Evolutionary conservation across 306 rosid genomes (phyloP).

Genomic region (Malus domestica): DNA sequence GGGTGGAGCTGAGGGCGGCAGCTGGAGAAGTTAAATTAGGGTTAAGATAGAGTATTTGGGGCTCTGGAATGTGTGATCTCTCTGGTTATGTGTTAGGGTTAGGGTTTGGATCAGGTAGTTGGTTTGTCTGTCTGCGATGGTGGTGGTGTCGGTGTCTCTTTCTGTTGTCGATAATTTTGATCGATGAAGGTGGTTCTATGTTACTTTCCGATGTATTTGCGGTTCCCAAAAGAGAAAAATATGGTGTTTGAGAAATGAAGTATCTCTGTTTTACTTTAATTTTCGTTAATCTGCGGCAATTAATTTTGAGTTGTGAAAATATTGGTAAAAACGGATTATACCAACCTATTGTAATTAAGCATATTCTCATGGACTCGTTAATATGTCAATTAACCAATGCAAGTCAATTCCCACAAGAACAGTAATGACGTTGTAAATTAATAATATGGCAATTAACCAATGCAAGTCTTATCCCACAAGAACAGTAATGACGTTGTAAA

Average conservation of each 20-base stretch:
- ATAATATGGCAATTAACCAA: too few species aligned
- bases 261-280: neutral
- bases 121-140: neutral
- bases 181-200: neutral
- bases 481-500: too few species aligned
- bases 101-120: constrained; percentile 10
- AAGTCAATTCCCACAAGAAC: too few species aligned
- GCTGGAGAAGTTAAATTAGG: constrained; percentile 56
- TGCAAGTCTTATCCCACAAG: too few species aligned
- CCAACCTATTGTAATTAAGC: too few species aligned
- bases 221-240: constrained; percentile 1
- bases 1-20: constrained; percentile 58
- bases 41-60: neutral
- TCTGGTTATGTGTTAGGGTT: constrained; percentile 7
- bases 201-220: neutral
- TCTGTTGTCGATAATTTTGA: constrained; percentile 10
- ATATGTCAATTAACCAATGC: too few species aligned
- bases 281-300: too few species aligned
- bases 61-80: neutral
- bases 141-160: neutral
- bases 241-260: constrained; percentile 17
- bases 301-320: too few species aligned
- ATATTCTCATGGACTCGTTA: too few species aligned
- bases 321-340: too few species aligned
- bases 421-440: too few species aligned